Base-by-base conservation (phyloP, 768 basidiomycete genomes). In the Saitozyma podzolica region DNA sequence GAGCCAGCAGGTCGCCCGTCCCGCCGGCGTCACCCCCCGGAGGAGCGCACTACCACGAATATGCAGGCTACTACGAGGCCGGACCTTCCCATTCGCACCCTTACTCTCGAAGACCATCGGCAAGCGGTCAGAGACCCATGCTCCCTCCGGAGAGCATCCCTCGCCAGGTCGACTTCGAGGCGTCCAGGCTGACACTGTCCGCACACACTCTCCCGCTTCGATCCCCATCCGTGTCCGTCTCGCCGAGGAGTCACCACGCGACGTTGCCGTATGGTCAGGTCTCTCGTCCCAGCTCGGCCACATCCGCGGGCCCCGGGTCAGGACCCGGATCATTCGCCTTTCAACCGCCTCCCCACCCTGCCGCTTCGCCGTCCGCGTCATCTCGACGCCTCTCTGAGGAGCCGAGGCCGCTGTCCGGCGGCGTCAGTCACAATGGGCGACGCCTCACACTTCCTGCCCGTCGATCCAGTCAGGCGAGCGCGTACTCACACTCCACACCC, bases 191-290 rank as follows among this genome's bases (percentile, higher is more conserved):
- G 5, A 69, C 71, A 8, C 68, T 68, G 16, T 52, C 47, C 29
- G 56, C 66, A 29, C 62, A 57, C 8, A 4, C 57, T 37, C 20
- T 72, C 9, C 70, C 73, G 8, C 45, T 67, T 7, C 57, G 73
- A 39, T 74, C 73, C 2, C 73, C 73, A 8, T 73, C 72, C 16
- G 62, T 73, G 8, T 76, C 74, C 2, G 60, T 76, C 39, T 76
- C 74, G 6, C 74, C 74, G 8, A 59, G 74, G 41, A 59, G 53
- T 20, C 61, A 69, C 37, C 61, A 66, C 50, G 51, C 50, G 40
- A 13, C 50, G 29, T 58, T 60, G 39, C 56, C 64, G 11, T 59
- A 19, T 10, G 17, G 55, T 17, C 29, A 56, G 14, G 52, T 50
- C 8, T 60, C 62, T 17, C 61, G 70, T 41, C 68, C 73, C 10